phyloP scores from a whole-genome alignment of 768 basidiomycete genomes.

The Mycena alexandri region DNA sequence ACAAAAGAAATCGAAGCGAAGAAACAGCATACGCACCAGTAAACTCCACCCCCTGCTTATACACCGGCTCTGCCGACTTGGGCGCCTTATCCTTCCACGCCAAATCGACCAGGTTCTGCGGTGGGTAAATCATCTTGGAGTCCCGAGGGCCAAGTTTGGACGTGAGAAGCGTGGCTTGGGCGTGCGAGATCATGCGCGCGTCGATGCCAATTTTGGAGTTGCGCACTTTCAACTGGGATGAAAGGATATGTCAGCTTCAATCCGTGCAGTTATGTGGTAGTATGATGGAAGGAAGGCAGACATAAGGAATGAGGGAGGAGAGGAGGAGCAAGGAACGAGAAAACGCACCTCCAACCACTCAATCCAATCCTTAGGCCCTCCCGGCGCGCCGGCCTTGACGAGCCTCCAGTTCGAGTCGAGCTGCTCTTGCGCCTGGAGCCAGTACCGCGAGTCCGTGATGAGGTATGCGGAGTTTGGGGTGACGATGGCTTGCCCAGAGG shows the following conservation, averaged over 20 bases:
- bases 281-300: too few relatives aligned
- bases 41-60: constrained; percentile 78
- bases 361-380: constrained; percentile 77
- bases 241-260: too few relatives aligned
- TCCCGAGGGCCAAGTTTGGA: constrained; percentile 63
- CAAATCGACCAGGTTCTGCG: constrained; percentile 87
- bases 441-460: constrained; percentile 86
- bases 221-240: constrained; percentile 51
- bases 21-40: constrained; percentile 57
- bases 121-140: constrained; percentile 82
- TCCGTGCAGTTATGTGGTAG: too few relatives aligned
- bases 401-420: constrained; percentile 82
- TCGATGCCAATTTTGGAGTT: constrained; percentile 82
- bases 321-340: background rate
- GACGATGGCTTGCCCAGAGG: constrained; percentile 79
- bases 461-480: constrained; percentile 78
- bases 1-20: too few relatives aligned
- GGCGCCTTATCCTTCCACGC: constrained; percentile 84
- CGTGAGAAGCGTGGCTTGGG: constrained; percentile 73
- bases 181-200: constrained; percentile 84
- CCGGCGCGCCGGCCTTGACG: constrained; percentile 65
- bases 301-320: too few relatives aligned
- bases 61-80: constrained; percentile 74
- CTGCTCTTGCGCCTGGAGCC: constrained; percentile 80
- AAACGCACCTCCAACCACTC: constrained; percentile 77